A percentile compares a stretch with the other conserved stretches of the same genome.
Conservation (phyloP, 768 basidiomycete genomes). For the Chalciporus sphaerocephalus region DNA sequence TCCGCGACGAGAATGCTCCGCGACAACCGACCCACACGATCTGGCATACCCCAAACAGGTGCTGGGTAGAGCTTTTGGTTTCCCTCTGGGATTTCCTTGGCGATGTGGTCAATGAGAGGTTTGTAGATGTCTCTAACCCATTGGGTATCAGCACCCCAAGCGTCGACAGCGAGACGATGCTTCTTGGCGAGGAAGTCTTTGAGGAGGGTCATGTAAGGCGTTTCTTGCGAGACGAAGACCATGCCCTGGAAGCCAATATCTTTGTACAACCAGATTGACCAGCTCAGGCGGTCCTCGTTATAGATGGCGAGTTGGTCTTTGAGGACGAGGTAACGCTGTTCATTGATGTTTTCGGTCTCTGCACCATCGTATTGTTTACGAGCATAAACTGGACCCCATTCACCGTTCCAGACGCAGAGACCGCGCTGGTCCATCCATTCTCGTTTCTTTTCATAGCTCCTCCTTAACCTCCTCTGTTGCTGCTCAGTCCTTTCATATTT, state of each 20-base stretch:
- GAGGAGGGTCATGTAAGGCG: conserved; percentile 70
- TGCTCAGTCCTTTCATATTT: conserved; percentile 48
- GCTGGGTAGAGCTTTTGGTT: conserved; percentile 56
- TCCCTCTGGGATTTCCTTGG: conserved; percentile 47
- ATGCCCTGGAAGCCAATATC: conserved; percentile 86
- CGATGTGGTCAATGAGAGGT: conserved; percentile 60
- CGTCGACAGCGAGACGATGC: conserved; percentile 69
- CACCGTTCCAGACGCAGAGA: conserved; percentile 74
- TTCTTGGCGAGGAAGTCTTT: conserved; percentile 70
- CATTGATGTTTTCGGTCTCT: conserved; percentile 62
- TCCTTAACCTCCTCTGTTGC: conserved; percentile 47
- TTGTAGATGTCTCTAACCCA: conserved; percentile 56
- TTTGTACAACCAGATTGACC: conserved; percentile 89
- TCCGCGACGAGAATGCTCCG: conserved; percentile 68
- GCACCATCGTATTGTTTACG: conserved; percentile 55
- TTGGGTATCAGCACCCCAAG: conserved; percentile 70
- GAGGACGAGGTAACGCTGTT: conserved; percentile 57
- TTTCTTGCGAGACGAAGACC: conserved; percentile 65
- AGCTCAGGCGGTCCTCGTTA: conserved; percentile 62
- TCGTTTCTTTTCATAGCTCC: conserved; percentile 69
- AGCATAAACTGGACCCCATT: conserved; percentile 82
- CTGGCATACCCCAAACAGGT: conserved; percentile 59
- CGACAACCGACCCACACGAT: conserved; percentile 54
- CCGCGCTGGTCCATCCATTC: conserved; percentile 70
- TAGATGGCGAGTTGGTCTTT: conserved; percentile 74